Percentiles rank a stretch among this genome's conserved stretches.
Conservation (phyloP, 1,284 basidiomycete species). For the Marasmius sp. region DNA sequence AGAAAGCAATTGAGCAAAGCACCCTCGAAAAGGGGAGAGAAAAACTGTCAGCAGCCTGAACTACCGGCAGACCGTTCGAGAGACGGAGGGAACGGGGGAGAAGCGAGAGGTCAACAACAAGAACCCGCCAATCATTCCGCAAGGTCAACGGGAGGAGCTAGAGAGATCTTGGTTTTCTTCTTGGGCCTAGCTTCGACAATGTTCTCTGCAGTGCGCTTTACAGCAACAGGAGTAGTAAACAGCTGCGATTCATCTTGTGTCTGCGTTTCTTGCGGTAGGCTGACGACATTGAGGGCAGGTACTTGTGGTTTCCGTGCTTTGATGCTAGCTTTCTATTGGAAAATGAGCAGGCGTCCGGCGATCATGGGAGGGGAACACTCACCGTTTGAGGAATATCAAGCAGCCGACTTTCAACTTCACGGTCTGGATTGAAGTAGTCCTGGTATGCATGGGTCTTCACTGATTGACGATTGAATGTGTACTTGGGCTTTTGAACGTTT, state of each 20-base stretch:
- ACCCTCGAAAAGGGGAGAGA: too few relatives aligned
- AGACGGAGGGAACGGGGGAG: not conserved
- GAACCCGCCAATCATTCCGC: slow-evolving; percentile 40
- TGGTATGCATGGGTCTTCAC: slow-evolving; percentile 47
- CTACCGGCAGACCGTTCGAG: not conserved
- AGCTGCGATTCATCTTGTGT: slow-evolving; percentile 50
- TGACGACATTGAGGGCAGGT: slow-evolving; percentile 13
- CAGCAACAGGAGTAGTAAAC: slow-evolving; percentile 16
- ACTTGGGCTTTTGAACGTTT: slow-evolving; percentile 55
- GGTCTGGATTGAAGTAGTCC: slow-evolving; percentile 68
- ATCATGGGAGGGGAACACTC: slow-evolving; percentile 18
- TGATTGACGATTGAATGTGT: slow-evolving; percentile 52
- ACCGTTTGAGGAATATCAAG: slow-evolving; percentile 61
- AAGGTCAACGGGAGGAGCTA: slow-evolving; percentile 54
- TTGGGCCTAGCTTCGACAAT: slow-evolving; percentile 25
- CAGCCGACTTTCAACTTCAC: slow-evolving; percentile 55
- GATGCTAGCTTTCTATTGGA: slow-evolving; percentile 10
- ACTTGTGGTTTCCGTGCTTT: slow-evolving; percentile 7
- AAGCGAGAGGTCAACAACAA: not conserved
- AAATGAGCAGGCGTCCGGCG: not conserved
- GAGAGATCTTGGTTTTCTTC: slow-evolving; percentile 58
- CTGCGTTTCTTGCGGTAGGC: slow-evolving; percentile 34
- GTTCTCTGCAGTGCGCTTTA: slow-evolving; percentile 28
- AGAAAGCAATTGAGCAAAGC: too few relatives aligned
- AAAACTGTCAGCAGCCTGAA: too few relatives aligned